Evolutionary conservation across 2,329 filamentous ascomycete genomes (phyloP), one percentile per base, ranked within the genome.

Genomic region (Diaporthe longicolla): DNA sequence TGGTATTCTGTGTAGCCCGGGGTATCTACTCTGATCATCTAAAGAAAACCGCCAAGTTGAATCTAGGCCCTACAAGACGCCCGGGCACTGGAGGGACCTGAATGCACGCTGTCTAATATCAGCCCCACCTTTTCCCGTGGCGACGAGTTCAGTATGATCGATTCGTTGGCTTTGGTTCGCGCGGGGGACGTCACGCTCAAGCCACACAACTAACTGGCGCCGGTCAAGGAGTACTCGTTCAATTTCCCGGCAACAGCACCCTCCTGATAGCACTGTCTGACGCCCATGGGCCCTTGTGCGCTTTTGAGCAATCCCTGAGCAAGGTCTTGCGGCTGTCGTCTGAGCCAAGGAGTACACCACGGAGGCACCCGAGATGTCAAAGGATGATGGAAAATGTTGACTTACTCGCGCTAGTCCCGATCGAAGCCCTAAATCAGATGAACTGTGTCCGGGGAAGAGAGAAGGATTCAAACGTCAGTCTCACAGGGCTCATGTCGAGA

Each of bases 401-500:
- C 24, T 4, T 26, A 17, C 32, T 24, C 50, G 24, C 24, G n/a
- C 21, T 40, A 8, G 24, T 15, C 37, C n/a, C 9, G 2, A n/a
- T 26, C 65, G 26, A 40, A 21, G 17, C 40, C 29, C 24, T 26
- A 40, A 21, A 21, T 48, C 50, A 45, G 24, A 11, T 21, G 3
- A 10, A 21, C 5, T 24, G 21, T 37, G 35, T 4, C 45, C 19
- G n/a, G 4, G 43, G 17, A 24, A 21, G 21, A 21, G 4, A 55
- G n/a, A 26, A 21, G 10, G n/a, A 52, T 69, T 5, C 7, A 5
- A 8, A 26, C 21, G 66, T 24, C 19, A 68, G 32, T 24, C 17
- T 19, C 43, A 19, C 61, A 40, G 24, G 17, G 17, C 15, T 72
- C 70, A 63, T 48, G 52, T 63, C 29, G 76, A 77, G 66, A 85